Evolutionary conservation across 306 rosid species (phyloP).

Genomic region (Dryas alaskensis): DNA sequence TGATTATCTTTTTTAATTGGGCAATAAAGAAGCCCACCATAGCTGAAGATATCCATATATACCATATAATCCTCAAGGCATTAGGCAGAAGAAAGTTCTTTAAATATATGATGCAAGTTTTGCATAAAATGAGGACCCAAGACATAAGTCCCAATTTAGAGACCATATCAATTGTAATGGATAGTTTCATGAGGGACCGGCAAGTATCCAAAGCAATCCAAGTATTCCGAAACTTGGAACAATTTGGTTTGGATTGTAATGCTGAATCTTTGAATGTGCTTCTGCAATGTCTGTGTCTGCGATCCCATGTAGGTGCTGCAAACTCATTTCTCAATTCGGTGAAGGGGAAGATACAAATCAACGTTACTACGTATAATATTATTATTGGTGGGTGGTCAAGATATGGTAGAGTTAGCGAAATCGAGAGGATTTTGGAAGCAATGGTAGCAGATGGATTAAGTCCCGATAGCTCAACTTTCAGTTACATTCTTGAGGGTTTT

Average conservation of each 20-base stretch:
- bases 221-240: slow-evolving; percentile 48
- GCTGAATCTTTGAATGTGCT: slow-evolving; percentile 59
- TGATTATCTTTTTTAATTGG: slow-evolving; percentile 79
- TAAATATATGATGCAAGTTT: slow-evolving; percentile 39
- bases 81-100: slow-evolving; percentile 77
- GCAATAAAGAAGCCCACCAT: slow-evolving; percentile 56
- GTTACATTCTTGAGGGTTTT: slow-evolving; percentile 59
- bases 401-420: slow-evolving; percentile 54
- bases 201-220: slow-evolving; percentile 62
- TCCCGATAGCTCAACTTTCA: slow-evolving; percentile 52
- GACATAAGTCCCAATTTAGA: slow-evolving; percentile 46
- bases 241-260: slow-evolving; percentile 49
- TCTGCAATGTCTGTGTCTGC: slow-evolving; percentile 52
- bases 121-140: slow-evolving; percentile 39
- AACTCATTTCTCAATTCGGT: slow-evolving; percentile 49
- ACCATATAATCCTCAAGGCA: slow-evolving; percentile 60
- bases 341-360: slow-evolving; percentile 55
- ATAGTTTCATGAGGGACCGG: slow-evolving; percentile 65
- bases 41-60: slow-evolving; percentile 36
- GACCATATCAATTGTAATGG: slow-evolving; percentile 53
- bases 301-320: slow-evolving; percentile 66
- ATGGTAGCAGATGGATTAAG: slow-evolving; percentile 57
- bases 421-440: slow-evolving; percentile 52
- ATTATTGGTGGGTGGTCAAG: slow-evolving; percentile 71
- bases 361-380: slow-evolving; percentile 46